Base-by-base conservation (phyloP, 805 yeast genomes). In the Starmerella floricola region DNA sequence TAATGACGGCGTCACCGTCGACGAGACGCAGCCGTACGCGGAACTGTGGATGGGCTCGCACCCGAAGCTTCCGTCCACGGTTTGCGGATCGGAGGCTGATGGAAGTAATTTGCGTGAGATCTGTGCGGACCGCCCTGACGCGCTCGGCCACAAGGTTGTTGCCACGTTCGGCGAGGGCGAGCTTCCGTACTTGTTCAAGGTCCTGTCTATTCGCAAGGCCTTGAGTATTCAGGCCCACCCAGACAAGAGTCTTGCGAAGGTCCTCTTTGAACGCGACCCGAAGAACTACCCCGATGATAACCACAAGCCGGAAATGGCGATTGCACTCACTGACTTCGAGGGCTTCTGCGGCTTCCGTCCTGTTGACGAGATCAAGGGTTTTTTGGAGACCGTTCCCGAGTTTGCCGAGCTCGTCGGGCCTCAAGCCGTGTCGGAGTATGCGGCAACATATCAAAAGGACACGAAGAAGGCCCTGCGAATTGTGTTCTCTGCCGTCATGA, bases 41-140 rank as follows among this genome's bases (percentile, higher is more conserved):
- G 98, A 91, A 62, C 69, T 91, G 52, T 91, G 98, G 98, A 91
- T 91, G 98, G 98, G 98, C 31, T 86, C 97, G 20, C 98, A 91
- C 60, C 88, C 94, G 40, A 81, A 81, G 35, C 86, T 81, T 11
- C 95, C 97, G 23, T 79, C 95, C 16, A 63, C 63, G 36, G 71
- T 73, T 37, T 69, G 71, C 20, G 72, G 65, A 21, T 62, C 67
- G 16, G 78, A 78, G 26, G 35, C 23, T 29, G 42, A 40, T 21
- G 41, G 38, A 21, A 64, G 71, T 51, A 69, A 75, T 17, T 69
- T 91, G 59, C 69, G 86, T 47, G 81, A 82, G 16, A 59, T 83
- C 29, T 73, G 88, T 42, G 62, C 67, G n/a, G 60, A 63, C 6
- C 59, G 74, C 49, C 86, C 94, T 13, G 65, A 67, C 35, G 68